Base-by-base conservation (phyloP, 345 rosid genomes). In the Lumnitzera racemosa region DNA sequence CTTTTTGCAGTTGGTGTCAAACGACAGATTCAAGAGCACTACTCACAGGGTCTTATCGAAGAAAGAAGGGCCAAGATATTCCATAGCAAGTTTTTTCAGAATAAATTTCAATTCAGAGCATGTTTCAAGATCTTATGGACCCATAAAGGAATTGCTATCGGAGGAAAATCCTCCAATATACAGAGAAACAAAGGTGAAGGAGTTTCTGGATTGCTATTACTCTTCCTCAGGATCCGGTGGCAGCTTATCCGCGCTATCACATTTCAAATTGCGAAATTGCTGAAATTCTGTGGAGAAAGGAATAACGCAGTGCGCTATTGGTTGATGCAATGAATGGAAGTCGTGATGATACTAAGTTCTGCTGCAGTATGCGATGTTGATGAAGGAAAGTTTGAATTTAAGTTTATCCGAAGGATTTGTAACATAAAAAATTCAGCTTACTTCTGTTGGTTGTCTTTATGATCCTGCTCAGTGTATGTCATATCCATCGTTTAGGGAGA, bases 131-230 rank as follows among this genome's bases (percentile, higher is more conserved):
- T 7, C 63, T 5, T 70, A 67, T 27, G 74, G 78, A 43, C 83
- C 80, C 5, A 70, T 79, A 20, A 65, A 72, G 55, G 83, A 75
- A 58, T 59, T 75, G 67, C 7, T 72, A 10, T 70, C 80, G 5
- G 65, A 70, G 27, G 47, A 72, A n/a, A 65, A 62, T 56, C 76
- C 62, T 6, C 74, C 76, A 11, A 56, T 25, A 9, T 78, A 78
- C 52, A 65, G 76, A 65, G 75, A 75, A 27, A 72, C 75, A 17
- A 63, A 77, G 6, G 64, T 72, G 20, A 56, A 58, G 14, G 77
- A 74, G 20, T 68, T 58, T 52, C 36, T 72, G 12, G 56, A 62
- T 0, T 58, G 60, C 66, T 65, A 47, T 51, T 58, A 74, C 50
- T 52, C 78, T 36, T 36, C 43, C 43, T 7, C 27, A 70, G 67